phyloP scores from a whole-genome alignment of 495 filamentous ascomycete species.

The Aspergillus homomorphus region DNA sequence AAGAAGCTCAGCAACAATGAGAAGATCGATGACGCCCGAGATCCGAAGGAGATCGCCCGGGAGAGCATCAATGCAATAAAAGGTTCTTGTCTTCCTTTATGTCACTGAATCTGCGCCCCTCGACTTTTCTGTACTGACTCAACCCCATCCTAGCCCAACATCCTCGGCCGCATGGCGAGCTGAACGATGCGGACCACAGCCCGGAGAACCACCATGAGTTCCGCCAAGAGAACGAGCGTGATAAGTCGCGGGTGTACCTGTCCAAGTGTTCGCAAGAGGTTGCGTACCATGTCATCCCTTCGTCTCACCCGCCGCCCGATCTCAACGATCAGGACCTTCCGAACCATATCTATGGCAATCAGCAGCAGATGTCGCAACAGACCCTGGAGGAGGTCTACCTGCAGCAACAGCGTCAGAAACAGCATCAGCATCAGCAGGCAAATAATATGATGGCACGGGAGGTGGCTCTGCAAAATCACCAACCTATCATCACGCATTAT shows the following conservation, averaged over 20 bases:
- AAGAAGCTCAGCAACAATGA: slow-evolving; percentile 47
- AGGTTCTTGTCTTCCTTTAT: slow-evolving; percentile 23
- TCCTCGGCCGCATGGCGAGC: slow-evolving; percentile 36
- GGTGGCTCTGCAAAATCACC: slow-evolving; percentile 44
- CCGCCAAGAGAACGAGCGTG: slow-evolving; percentile 51
- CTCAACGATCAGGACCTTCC: slow-evolving; percentile 46
- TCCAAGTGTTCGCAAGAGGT: slow-evolving; percentile 55
- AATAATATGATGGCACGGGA: slow-evolving; percentile 48
- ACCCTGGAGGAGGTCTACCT: slow-evolving; percentile 52
- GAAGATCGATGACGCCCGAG: slow-evolving; percentile 42
- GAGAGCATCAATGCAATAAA: slow-evolving; percentile 42
- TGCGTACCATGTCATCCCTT: slow-evolving; percentile 53
- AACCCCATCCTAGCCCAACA: slow-evolving; percentile 32
- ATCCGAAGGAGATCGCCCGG: slow-evolving; percentile 44
- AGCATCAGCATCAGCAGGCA: slow-evolving; percentile 35
- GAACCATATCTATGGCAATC: slow-evolving; percentile 44
- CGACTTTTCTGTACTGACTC: slow-evolving; percentile 1
- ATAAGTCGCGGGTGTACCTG: slow-evolving; percentile 50
- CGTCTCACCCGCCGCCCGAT: slow-evolving; percentile 46
- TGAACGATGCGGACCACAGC: slow-evolving; percentile 39
- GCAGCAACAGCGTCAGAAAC: slow-evolving; percentile 42
- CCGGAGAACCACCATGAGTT: slow-evolving; percentile 59
- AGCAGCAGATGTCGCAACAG: slow-evolving; percentile 42
- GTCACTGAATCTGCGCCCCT: not conserved
- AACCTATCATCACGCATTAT: slow-evolving; percentile 43